Evolutionary conservation across 352 stramenopile species (phyloP).

Genomic region (Pythium plurisporium): DNA sequence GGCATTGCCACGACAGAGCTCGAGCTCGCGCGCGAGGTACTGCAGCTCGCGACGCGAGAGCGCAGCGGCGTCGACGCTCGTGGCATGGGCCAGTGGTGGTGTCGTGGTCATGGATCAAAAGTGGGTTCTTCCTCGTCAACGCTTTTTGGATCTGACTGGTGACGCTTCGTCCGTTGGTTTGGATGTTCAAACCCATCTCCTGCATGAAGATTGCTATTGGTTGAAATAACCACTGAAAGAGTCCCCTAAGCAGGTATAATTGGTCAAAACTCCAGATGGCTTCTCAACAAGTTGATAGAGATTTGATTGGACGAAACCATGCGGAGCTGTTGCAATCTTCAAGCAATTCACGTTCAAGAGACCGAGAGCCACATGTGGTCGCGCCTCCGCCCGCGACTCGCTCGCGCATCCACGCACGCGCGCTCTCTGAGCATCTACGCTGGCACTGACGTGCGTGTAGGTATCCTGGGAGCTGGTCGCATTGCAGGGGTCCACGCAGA

Average conservation of each 20-base stretch:
- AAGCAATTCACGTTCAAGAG: too few relatives aligned
- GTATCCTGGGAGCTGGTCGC: constrained; percentile 62
- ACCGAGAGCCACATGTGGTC: too few relatives aligned
- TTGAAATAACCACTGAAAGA: too few relatives aligned
- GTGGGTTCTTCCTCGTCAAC: too few relatives aligned
- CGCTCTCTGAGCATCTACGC: neutral
- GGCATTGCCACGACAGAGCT: constrained; percentile 58
- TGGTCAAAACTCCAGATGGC: too few relatives aligned
- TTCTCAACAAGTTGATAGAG: too few relatives aligned
- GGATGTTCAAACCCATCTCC: constrained; percentile 9
- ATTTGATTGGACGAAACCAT: neutral
- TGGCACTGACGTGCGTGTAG: constrained; percentile 35
- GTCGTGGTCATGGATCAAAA: neutral
- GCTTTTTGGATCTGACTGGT: constrained; percentile 9
- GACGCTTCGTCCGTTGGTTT: constrained; percentile 15
- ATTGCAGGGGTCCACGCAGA: constrained; percentile 64
- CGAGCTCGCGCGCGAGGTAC: constrained; percentile 54
- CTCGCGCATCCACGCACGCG: neutral
- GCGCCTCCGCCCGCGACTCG: neutral
- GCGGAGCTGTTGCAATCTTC: constrained; percentile 6
- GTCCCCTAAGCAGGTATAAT: too few relatives aligned
- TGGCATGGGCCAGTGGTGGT: neutral
- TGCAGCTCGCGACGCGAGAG: constrained; percentile 64
- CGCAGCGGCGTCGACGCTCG: constrained; percentile 26
- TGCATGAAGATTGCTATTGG: neutral